Base-by-base conservation (phyloP, 352 stramenopile species). In the Aphanomyces euteiches region DNA sequence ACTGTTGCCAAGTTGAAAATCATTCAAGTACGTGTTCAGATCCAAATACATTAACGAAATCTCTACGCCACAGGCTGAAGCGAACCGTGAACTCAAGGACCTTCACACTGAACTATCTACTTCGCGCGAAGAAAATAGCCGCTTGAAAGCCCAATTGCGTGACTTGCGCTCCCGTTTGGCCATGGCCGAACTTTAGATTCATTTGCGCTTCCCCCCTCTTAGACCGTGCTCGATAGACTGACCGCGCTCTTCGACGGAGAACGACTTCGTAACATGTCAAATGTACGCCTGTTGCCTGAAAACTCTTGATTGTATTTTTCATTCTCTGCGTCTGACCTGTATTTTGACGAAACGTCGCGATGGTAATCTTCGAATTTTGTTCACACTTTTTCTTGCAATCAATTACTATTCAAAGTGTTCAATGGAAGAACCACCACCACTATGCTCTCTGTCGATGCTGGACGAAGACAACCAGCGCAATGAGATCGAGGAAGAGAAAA, bases 1-100 rank as follows among this genome's bases (percentile, higher is more conserved):
- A 86, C 82, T 38, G 70, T 93, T 34, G 76, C 76, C 57, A 85
- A 86, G 71, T 80, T 90, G 70, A 78, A 87, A 74, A 79, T 75
- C 34, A 75, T 90, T 67, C 85, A 90, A 37, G 54, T 61, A 7
- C 7, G 50, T 21, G 21, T 17, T 58, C 50, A 15, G n/a, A 10
- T 19, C 50, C 50, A 12, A 19, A 2, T 50, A 50, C 17, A 50
- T n/a, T 50, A n/a, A n/a, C 17, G 43, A 50, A 28, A 28, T 28
- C 28, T 28, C 43, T 50, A n/a, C 17, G 43, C 17, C 43, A 12
- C n/a, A 61, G 63, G 74, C 88, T 12, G 80, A 90, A 36, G 75
- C 84, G 13, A 69, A 67, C 45, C 77, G 77, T 21, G 83, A 91
- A 39, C 60, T 91, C n/a, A 74, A 63, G n/a, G 75, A 78, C 34